Conservation (phyloP, 805 yeast species). For the Ogataea parapolymorpha region DNA sequence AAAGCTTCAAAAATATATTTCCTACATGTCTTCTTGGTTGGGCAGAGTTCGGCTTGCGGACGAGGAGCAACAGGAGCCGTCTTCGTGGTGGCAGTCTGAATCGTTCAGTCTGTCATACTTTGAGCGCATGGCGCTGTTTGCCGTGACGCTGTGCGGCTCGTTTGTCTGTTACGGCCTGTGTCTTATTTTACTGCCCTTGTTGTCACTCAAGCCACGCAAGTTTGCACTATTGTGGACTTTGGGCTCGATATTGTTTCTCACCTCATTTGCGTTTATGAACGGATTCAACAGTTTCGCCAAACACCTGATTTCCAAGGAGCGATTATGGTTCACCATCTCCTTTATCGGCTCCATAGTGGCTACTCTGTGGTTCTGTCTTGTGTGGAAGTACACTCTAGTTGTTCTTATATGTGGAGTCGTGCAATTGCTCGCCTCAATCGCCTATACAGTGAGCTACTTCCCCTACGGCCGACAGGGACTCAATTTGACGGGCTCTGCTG, state of each 20-base stretch:
- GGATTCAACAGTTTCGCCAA: constrained; percentile 72
- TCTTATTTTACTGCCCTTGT: constrained; percentile 74
- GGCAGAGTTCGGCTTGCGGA: constrained; percentile 4
- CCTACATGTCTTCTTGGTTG: constrained; percentile 6
- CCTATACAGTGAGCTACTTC: constrained; percentile 84
- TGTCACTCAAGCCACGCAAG: constrained; percentile 80
- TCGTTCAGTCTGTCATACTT: constrained; percentile 57
- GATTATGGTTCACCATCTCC: constrained; percentile 70
- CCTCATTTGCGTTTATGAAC: constrained; percentile 82
- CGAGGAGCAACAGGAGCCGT: constrained; percentile 3
- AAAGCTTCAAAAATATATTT: background rate
- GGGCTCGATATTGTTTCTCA: constrained; percentile 76
- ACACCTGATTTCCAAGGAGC: constrained; percentile 66
- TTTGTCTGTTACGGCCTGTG: constrained; percentile 73
- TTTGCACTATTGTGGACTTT: constrained; percentile 83
- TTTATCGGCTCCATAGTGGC: constrained; percentile 71
- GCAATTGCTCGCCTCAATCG: constrained; percentile 77
- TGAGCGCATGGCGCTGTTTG: constrained; percentile 73
- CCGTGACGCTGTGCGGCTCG: constrained; percentile 69
- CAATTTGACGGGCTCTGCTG: constrained; percentile 54
- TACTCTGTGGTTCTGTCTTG: constrained; percentile 70
- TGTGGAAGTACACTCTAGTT: constrained; percentile 59
- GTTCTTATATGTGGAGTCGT: constrained; percentile 67
- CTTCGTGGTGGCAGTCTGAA: constrained; percentile 9
- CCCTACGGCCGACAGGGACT: constrained; percentile 83